A percentile compares a stretch with the other conserved stretches of the same genome.
These are phyloP conservation scores for Ceriops zippeliana DNA, from an alignment of 345 rosid genomes.

Conservation along the genomic window DNA sequence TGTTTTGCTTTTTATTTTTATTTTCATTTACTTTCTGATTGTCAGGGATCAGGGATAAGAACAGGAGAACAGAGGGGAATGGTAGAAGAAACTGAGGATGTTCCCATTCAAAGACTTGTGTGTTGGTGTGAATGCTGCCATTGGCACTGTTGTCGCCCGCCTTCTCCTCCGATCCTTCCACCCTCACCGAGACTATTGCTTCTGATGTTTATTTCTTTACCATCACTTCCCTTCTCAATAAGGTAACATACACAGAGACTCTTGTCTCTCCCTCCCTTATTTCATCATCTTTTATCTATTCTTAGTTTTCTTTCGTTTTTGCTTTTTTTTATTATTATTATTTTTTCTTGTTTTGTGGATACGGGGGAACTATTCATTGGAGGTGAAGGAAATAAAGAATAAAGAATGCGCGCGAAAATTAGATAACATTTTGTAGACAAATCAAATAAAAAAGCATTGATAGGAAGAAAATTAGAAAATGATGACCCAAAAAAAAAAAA, in stretches of 20 bases:
- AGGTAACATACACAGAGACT: slow-evolving; percentile 23
- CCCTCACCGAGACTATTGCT: slow-evolving; percentile 57
- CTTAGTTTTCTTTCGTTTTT: too few relatives aligned
- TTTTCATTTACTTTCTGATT: slow-evolving; percentile 27
- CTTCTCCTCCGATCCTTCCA: slow-evolving; percentile 60
- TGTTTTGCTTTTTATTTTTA: neutral
- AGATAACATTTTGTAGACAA: too few relatives aligned
- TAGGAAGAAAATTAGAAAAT: too few relatives aligned
- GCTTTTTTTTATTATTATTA: too few relatives aligned
- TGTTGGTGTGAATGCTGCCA: slow-evolving; percentile 48
- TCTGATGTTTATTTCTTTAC: slow-evolving; percentile 52
- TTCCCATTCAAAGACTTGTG: slow-evolving; percentile 54
- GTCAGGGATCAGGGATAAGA: slow-evolving; percentile 28
- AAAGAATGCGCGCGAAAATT: too few relatives aligned
- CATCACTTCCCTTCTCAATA: slow-evolving; percentile 52
- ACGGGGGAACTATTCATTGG: too few relatives aligned
- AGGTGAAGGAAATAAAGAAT: too few relatives aligned
- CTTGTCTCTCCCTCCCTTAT: neutral
- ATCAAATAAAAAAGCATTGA: too few relatives aligned
- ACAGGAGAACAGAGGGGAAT: too few relatives aligned
- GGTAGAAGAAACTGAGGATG: slow-evolving; percentile 42
- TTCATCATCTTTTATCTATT: too few relatives aligned
- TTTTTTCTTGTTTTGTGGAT: too few relatives aligned
- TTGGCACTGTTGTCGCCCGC: slow-evolving; percentile 42
- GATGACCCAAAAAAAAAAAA: too few relatives aligned